Evolutionary conservation across 2,329 filamentous ascomycete genomes (phyloP).

Genomic region (Colletotrichum sp.): DNA sequence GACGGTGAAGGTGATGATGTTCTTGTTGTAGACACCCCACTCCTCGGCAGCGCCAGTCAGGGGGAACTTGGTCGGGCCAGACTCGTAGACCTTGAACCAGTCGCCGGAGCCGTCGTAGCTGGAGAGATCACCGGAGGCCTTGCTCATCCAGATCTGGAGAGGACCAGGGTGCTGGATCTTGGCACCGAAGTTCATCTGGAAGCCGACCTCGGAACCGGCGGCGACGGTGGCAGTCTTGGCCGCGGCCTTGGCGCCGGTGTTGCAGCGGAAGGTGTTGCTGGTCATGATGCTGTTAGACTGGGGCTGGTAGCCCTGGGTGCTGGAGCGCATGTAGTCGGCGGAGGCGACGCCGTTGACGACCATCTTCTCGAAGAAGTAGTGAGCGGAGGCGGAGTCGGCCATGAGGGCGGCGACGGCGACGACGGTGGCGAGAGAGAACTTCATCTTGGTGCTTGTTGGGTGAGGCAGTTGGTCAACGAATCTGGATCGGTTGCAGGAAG

Average conservation of each 20-base stretch:
- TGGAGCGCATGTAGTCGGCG: conserved; percentile 16
- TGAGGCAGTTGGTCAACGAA: neutral
- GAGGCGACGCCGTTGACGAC: conserved; percentile 23
- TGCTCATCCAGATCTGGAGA: conserved; percentile 7
- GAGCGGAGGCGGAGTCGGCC: neutral
- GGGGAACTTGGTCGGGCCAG: neutral
- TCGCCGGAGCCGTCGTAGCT: conserved; percentile 22
- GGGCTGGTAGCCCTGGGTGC: neutral
- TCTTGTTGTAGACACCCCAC: neutral
- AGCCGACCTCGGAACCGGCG: conserved; percentile 5
- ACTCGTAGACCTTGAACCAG: conserved; percentile 29
- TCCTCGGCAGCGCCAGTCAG: neutral
- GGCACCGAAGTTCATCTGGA: neutral
- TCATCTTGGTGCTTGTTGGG: neutral
- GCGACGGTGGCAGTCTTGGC: neutral
- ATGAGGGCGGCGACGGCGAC: neutral
- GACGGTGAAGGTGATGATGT: neutral
- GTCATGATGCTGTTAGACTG: neutral
- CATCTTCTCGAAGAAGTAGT: conserved; percentile 26
- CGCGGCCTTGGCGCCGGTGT: neutral
- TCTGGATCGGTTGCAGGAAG: neutral
- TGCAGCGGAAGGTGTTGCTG: conserved; percentile 1
- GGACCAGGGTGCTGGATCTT: conserved; percentile 18
- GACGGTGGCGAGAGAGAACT: neutral
- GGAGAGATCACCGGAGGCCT: conserved; percentile 6